Conservation (phyloP, 208 protist genomes). For the Acanthamoeba lenticulata region DNA sequence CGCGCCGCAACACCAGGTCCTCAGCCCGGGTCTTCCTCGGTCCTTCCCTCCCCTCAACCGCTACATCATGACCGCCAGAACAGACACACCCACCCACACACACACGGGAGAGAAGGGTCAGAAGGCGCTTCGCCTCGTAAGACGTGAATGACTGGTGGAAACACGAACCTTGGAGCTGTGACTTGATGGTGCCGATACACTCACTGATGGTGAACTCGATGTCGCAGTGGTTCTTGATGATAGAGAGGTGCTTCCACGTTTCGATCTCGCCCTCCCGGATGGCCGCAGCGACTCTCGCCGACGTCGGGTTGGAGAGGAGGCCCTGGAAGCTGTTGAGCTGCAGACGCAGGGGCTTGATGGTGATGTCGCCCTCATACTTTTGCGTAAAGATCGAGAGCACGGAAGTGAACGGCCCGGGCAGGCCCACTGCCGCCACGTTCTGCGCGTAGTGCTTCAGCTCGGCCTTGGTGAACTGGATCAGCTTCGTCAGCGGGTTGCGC, state of each 20-base stretch:
- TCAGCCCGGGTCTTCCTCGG: constrained; percentile 20
- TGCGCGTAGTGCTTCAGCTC: constrained; percentile 52
- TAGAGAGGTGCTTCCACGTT: constrained; percentile 42
- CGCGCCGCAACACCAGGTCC: neutral
- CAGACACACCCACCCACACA: neutral
- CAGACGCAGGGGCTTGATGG: constrained; percentile 25
- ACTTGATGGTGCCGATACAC: constrained; percentile 30
- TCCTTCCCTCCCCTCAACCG: constrained; percentile 1
- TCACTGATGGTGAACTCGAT: constrained; percentile 54
- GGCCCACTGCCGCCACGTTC: neutral
- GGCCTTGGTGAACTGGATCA: constrained; percentile 49
- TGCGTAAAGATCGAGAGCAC: constrained; percentile 39
- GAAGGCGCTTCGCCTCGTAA: neutral
- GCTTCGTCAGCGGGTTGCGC: neutral
- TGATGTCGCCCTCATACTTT: constrained; percentile 51
- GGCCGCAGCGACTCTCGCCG: constrained; percentile 16
- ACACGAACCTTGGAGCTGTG: neutral
- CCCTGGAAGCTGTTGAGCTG: constrained; percentile 33
- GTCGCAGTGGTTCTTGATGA: constrained; percentile 60
- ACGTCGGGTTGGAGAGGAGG: constrained; percentile 41
- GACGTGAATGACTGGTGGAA: neutral
- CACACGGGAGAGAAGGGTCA: neutral
- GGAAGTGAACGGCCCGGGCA: neutral
- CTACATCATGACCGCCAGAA: neutral
- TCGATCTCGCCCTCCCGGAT: constrained; percentile 18